phyloP scores from a whole-genome alignment of 75 land plant species.

The Cryptomeria japonica region DNA sequence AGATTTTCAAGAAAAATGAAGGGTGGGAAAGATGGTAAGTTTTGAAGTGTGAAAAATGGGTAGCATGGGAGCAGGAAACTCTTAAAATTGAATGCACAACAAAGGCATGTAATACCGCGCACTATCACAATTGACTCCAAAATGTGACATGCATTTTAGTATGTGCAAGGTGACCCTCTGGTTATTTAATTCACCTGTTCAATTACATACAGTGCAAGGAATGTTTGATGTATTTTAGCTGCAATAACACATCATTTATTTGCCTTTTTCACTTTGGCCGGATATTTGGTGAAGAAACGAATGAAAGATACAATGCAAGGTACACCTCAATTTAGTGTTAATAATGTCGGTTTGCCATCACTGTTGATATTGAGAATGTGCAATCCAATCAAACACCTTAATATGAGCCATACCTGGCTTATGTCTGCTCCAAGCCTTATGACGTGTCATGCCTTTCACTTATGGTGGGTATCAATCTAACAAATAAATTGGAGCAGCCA shows the following conservation, averaged over 20 bases:
- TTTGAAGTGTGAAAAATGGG: neutral
- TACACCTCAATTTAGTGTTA: neutral
- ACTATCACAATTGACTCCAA: neutral
- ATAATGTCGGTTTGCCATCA: neutral
- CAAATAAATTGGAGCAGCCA: conserved; percentile 10
- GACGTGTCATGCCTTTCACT: neutral
- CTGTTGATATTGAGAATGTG: neutral
- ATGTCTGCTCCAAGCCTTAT: conserved; percentile 15
- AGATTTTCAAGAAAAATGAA: neutral
- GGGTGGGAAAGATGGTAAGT: neutral
- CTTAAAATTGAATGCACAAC: neutral
- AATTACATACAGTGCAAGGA: neutral
- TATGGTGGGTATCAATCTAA: conserved; percentile 14
- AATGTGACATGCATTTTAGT: neutral
- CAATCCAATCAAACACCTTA: conserved; percentile 7
- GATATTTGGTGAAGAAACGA: neutral
- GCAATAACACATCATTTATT: neutral
- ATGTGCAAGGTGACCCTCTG: no score
- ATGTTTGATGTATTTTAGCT: conserved; percentile 6
- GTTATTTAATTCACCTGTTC: no score
- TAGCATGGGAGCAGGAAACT: neutral
- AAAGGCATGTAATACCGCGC: neutral
- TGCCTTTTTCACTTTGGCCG: neutral
- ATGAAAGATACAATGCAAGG: neutral
- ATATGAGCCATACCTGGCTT: conserved; percentile 12